Evolutionary conservation across 192 early-diverging fungal genomes (phyloP), one percentile per base, ranked within the genome.

Genomic region (Allomyces macrogynus): DNA sequence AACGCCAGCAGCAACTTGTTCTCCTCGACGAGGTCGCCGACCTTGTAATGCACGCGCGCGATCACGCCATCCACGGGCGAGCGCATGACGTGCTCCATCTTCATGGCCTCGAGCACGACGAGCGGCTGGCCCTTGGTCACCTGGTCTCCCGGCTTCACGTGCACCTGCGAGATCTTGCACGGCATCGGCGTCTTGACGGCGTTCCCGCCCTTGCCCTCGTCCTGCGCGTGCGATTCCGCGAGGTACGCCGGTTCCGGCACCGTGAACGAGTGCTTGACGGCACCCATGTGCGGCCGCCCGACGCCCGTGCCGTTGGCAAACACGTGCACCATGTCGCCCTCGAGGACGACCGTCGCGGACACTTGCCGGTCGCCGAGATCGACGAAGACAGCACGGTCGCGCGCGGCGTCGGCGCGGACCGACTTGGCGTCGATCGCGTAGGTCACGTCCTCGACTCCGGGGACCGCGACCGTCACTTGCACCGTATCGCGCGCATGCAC

Each of bases 21-120:
- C 71, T 95, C 89, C 7, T 77, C 83, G 40, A 94, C 92, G 68
- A 94, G 72, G 42, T 95, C 91, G 27, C 92, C 92, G 5, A 90
- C 84, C 43, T 74, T 84, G 72, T 87, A 94, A 67, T 82, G 77
- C 23, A 97, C 80, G 57, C 84, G 78, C 40, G 82, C 76, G 63
- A 97, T 71, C 5, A 75, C 77, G 22, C 90, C 93, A 14, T 80
- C 74, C 32, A 74, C 63, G 5, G 91, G 92, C 1, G 90, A 85
- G 69, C 83, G 84, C 66, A 97, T 87, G 61, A 90, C 81, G 65
- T 95, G 92, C 80, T 97, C 94, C 94, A 97, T 97, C 81, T 97
- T 97, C 94, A 97, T 97, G 23, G 94, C 94, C 69, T 97, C 94
- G 32, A 97, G 76, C 32, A 97, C 79, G 1, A 95, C 74, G 32